Conservation (phyloP, 495 filamentous ascomycete species). For the Lophiostoma macrostomum region DNA sequence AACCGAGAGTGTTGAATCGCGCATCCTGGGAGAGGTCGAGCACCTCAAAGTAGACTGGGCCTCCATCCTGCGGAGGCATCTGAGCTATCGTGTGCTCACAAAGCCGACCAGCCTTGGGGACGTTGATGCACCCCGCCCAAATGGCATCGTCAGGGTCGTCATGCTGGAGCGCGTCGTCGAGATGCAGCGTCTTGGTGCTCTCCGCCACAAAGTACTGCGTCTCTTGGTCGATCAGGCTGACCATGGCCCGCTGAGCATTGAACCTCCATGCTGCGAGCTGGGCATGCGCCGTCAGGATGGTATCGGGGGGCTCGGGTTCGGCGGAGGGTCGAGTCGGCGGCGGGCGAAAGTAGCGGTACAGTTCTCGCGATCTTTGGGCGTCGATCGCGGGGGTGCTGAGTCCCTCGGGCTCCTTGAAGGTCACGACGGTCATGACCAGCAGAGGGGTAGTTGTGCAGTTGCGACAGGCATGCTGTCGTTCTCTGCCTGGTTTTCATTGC, state of each 20-base stretch:
- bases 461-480: no score
- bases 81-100: conserved; percentile 39
- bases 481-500: no score
- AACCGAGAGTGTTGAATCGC: conserved; percentile 19
- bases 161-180: conserved; percentile 38
- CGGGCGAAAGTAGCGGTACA: conserved; percentile 30
- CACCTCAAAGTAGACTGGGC: conserved; percentile 20
- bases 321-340: neutral
- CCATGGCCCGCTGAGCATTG: conserved; percentile 29
- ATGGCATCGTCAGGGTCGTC: conserved; percentile 44
- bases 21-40: conserved; percentile 14
- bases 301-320: conserved; percentile 14
- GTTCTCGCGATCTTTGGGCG: conserved; percentile 11
- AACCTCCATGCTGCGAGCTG: conserved; percentile 31
- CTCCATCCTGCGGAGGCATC: conserved; percentile 3
- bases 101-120: conserved; percentile 47
- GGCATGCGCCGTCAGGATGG: conserved; percentile 22
- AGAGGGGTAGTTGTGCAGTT: no score
- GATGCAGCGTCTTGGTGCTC: conserved; percentile 45
- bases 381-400: neutral
- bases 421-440: no score
- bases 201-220: conserved; percentile 57
- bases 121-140: conserved; percentile 42
- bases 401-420: no score
- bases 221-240: conserved; percentile 42